Base-by-base conservation (phyloP, 2,329 filamentous ascomycete genomes). In the Dactylellina cionopaga region DNA sequence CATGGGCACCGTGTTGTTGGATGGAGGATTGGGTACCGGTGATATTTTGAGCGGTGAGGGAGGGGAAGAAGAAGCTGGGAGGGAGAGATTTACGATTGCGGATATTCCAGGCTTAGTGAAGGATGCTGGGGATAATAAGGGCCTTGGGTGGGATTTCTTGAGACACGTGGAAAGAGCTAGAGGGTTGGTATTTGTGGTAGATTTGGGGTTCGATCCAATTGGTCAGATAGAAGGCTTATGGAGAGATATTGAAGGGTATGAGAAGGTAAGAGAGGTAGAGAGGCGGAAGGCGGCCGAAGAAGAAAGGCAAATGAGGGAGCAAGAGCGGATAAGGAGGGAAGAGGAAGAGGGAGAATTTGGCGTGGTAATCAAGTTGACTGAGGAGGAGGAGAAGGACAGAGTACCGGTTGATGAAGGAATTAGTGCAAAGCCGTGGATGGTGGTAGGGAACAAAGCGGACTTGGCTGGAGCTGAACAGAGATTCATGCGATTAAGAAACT, bases 101-200 rank as follows among this genome's bases (percentile, higher is more conserved):
- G 95, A 99, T 79, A 98, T 99, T 65, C 95, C 95, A 0, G 95
- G 95, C 1, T 83, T 99, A 70, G 92, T 99, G 49, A 89, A 96
- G 80, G 92, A 92, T 75, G 95, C 95, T 0, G 94, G 98, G 81
- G 85, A 96, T 6, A 93, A 99, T 81, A 90, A 89, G 75, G 95
- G 95, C 0, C 86, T 99, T 0, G 95, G 95, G 0, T 88, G 97
- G 43, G 92, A 90, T 43, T 99, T 99, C 80, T 82, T 99, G 13
- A 89, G 95, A 11, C 95, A 99, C 80, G 91, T 99, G 51, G 95
- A 99, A 82, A 90, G 95, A 44, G 95, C 95, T 10, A 89, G 92
- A 43, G 91, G 98, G 51, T 87, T 99, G 17, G 93, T 93, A 0
- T 99, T 99, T 78, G 94, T 99, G 54, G 82, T 99, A 52, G 95